These are phyloP conservation scores for Catunica adiposa DNA, from an alignment of 2,329 filamentous ascomycete genomes.

Conservation along the genomic window DNA sequence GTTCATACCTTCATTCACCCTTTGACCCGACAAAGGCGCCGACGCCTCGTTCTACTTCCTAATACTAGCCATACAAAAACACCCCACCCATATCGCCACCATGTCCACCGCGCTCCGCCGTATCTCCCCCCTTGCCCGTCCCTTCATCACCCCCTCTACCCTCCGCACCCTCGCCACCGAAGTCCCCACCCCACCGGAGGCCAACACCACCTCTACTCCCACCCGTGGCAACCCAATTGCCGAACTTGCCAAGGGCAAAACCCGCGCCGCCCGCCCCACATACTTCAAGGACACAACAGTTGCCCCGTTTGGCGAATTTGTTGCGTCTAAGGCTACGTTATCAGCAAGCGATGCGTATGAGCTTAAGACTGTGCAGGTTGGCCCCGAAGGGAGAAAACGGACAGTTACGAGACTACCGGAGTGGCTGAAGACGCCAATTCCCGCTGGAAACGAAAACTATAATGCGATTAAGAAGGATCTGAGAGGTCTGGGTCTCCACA, in stretches of 20 bases:
- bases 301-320: conserved; percentile 42
- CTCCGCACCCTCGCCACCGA: conserved; percentile 31
- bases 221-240: conserved; percentile 9
- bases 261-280: conserved; percentile 24
- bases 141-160: conserved; percentile 19
- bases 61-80: too few relatives aligned
- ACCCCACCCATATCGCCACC: conserved; percentile 19
- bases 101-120: conserved; percentile 27
- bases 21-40: too few relatives aligned
- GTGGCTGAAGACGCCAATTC: conserved; percentile 95
- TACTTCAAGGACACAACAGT: conserved; percentile 45
- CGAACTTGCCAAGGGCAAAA: conserved; percentile 22
- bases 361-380: conserved; percentile 46
- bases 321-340: conserved; percentile 29
- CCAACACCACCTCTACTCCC: conserved; percentile 14
- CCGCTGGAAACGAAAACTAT: conserved; percentile 63
- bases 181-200: conserved; percentile 21
- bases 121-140: conserved; percentile 27
- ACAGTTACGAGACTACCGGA: conserved; percentile 63
- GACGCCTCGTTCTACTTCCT: not conserved
- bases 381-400: conserved; percentile 43
- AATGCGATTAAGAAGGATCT: conserved; percentile 92
- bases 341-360: conserved; percentile 39
- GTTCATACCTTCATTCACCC: too few relatives aligned
- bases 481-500: conserved; percentile 76